A percentile compares a stretch with the other conserved stretches of the same genome.
phyloP scores from a whole-genome alignment of 1,139 yeast species.

The Taiozyma sp. region DNA sequence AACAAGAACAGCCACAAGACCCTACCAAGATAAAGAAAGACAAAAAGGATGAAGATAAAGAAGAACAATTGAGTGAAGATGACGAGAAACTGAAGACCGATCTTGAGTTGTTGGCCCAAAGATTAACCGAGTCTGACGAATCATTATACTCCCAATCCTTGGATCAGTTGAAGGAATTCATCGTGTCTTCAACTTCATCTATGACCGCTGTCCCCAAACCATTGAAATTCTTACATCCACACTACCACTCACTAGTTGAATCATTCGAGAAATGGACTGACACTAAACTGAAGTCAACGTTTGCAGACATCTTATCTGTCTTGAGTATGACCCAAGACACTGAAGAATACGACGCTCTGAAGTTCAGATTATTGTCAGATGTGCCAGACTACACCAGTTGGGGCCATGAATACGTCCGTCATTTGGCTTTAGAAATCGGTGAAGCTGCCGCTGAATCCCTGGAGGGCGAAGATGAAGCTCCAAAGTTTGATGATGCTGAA shows the following conservation, averaged over 20 bases:
- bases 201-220: slow-evolving; percentile 99
- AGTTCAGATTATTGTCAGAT: slow-evolving; percentile 68
- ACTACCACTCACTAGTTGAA: slow-evolving; percentile 61
- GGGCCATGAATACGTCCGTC: slow-evolving; percentile 99
- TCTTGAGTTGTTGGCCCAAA: slow-evolving; percentile 82
- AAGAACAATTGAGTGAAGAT: slow-evolving; percentile 90
- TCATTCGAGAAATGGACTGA: slow-evolving; percentile 67
- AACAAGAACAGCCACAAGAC: slow-evolving; percentile 11
- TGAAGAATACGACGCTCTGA: slow-evolving; percentile 75
- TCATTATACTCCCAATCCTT: slow-evolving; percentile 56
- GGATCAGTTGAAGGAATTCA: slow-evolving; percentile 65
- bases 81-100: slow-evolving; percentile 87
- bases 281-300: slow-evolving; percentile 34
- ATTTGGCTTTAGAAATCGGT: slow-evolving; percentile 91
- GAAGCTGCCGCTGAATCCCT: slow-evolving; percentile 70
- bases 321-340: slow-evolving; percentile 93
- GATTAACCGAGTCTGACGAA: slow-evolving; percentile 50
- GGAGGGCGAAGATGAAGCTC: slow-evolving; percentile 40
- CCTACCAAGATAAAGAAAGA: slow-evolving; percentile 17
- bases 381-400: slow-evolving; percentile 72
- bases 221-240: slow-evolving; percentile 88
- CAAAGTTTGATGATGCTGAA: slow-evolving; percentile 32
- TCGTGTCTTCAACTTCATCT: slow-evolving; percentile 91
- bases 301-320: slow-evolving; percentile 88
- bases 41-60: slow-evolving; percentile 32